Evolutionary conservation across 371 early-diverging fungal species (phyloP).

Genomic region (Entomophthora muscae): DNA sequence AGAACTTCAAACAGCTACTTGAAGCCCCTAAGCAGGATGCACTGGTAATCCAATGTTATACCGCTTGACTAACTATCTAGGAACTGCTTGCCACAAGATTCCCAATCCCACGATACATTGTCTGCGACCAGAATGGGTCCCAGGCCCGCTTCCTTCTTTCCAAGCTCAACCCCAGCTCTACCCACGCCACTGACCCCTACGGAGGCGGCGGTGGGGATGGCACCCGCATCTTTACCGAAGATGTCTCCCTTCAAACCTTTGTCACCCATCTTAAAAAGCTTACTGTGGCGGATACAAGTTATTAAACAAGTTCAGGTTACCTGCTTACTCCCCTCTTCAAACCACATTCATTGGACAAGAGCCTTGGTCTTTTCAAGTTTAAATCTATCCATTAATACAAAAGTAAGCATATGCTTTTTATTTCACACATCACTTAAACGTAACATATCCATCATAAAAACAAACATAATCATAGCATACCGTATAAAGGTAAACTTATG

Average conservation of each 20-base stretch:
- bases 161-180: conserved; percentile 97
- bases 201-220: conserved; percentile 31
- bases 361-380: too few relatives aligned
- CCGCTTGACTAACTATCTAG: conserved; percentile 23
- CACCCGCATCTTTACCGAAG: conserved; percentile 90
- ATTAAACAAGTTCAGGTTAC: too few relatives aligned
- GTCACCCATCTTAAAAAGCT: conserved; percentile 90
- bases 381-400: too few relatives aligned
- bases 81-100: conserved; percentile 85
- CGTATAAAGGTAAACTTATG: too few relatives aligned
- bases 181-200: conserved; percentile 58
- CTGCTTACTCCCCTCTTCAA: too few relatives aligned
- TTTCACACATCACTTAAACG: too few relatives aligned
- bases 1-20: conserved; percentile 82
- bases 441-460: too few relatives aligned
- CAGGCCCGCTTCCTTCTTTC: conserved; percentile 98
- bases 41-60: conserved; percentile 20
- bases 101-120: conserved; percentile 97
- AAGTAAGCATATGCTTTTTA: too few relatives aligned
- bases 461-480: too few relatives aligned
- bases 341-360: too few relatives aligned
- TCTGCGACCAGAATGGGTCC: conserved; percentile 92
- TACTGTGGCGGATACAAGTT: conserved; percentile 12
- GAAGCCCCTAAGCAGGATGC: conserved; percentile 83
- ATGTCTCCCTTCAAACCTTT: conserved; percentile 93